These are phyloP conservation scores for Terfezia claveryi DNA, from an alignment of 495 filamentous ascomycete genomes.

Conservation along the genomic window DNA sequence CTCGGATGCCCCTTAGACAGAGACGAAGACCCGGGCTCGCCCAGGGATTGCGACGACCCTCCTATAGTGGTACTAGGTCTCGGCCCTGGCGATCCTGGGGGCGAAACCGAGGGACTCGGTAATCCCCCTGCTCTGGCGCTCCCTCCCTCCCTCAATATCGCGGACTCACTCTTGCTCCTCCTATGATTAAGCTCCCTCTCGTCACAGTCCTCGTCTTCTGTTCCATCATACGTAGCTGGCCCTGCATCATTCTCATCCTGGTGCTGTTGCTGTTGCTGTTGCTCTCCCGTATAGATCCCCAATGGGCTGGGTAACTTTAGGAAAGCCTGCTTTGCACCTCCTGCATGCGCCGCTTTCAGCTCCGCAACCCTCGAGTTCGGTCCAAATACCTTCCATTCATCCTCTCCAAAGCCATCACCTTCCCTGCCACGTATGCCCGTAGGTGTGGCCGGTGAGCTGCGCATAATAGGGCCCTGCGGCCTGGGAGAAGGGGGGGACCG, in stretches of 20 bases:
- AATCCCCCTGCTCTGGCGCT: not conserved
- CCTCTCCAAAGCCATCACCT: not conserved
- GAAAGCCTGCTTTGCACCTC: constrained; percentile 3
- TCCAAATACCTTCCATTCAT: constrained; percentile 10
- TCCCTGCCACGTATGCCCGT: constrained; percentile 3
- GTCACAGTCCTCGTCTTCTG: not conserved
- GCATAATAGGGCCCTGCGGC: not conserved
- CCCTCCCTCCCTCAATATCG: not conserved
- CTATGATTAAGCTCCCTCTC: not conserved
- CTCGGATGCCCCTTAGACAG: no score
- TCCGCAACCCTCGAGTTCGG: constrained; percentile 10
- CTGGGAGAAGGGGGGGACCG: not conserved
- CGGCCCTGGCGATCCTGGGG: no score
- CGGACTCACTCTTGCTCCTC: not conserved
- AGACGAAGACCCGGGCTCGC: no score
- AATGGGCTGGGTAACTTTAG: constrained; percentile 15
- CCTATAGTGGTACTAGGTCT: no score
- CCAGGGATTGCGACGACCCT: no score
- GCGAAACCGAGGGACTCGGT: not conserved
- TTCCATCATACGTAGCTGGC: not conserved
- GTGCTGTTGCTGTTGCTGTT: not conserved
- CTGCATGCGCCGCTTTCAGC: not conserved
- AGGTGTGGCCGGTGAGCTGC: constrained; percentile 11
- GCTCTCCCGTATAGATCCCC: constrained; percentile 1
- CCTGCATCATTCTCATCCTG: not conserved